phyloP scores from a whole-genome alignment of 2,329 filamentous ascomycete genomes.

The Xenosphaeropsis pyriputrescens region DNA sequence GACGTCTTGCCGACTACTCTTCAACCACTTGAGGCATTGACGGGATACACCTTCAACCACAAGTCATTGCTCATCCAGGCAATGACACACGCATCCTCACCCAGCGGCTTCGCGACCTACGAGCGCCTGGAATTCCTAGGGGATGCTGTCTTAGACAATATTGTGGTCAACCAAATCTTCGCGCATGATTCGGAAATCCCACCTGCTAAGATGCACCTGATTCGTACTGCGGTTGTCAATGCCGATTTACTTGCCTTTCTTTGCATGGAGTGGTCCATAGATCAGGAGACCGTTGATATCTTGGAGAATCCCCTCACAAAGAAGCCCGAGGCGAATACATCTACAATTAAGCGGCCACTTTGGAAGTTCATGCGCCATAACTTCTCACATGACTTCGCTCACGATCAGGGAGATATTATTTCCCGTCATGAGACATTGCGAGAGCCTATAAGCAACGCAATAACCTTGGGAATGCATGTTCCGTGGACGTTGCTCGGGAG shows the following conservation, averaged over 20 bases:
- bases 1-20: conserved; percentile 25
- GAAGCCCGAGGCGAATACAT: conserved; percentile 3
- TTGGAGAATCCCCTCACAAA: conserved; percentile 10
- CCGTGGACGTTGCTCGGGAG: conserved; percentile 64
- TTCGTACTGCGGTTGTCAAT: conserved; percentile 68
- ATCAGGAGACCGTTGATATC: conserved; percentile 16
- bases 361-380: conserved; percentile 58
- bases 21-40: conserved; percentile 40
- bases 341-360: conserved; percentile 21
- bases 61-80: conserved; percentile 61
- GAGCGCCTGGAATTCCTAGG: conserved; percentile 82
- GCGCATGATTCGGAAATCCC: conserved; percentile 28
- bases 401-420: conserved; percentile 23
- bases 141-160: conserved; percentile 68
- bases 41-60: conserved; percentile 60
- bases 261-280: conserved; percentile 40
- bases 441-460: conserved; percentile 28
- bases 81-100: conserved; percentile 58
- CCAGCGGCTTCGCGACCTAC: conserved; percentile 29
- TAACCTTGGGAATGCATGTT: conserved; percentile 39
- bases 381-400: conserved; percentile 30
- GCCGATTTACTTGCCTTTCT: conserved; percentile 67
- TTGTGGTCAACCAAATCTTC: conserved; percentile 48
- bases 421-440: conserved; percentile 23
- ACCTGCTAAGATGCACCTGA: conserved; percentile 55